Evolutionary conservation across 192 early-diverging fungal species (phyloP), one percentile per base, ranked within the genome.

Genomic region (Gigaspora rosea): DNA sequence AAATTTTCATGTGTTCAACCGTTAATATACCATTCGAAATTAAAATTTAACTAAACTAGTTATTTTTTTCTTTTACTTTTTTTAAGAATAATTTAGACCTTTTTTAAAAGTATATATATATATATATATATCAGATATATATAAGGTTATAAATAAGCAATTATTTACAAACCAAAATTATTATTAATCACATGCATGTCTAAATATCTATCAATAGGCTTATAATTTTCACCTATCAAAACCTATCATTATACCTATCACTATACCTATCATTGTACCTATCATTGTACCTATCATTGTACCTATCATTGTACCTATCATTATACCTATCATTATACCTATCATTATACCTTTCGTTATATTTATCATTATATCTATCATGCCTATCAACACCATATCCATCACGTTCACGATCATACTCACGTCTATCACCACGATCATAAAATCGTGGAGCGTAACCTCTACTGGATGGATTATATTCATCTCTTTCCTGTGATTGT

Each of bases 161-260:
- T 41, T 41, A 41, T 41, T 41, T 41, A 41, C 41, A 41, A 41
- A 41, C 41, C 41, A 41, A 41, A 6, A 41, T 41, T 41, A 41
- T 41, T 41, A 41, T 41, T 41, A 41, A 41, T 41, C 41, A 41
- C 2, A 41, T 7, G 2, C 41, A 41, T 41, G 41, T 41, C 7
- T 41, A 41, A 27, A 27, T 41, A 6, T 41, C 41, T 41, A 41
- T 41, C 27, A 27, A 0, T 27, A 27, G 27, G 41, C 7, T 7
- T 41, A 41, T 41, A 41, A 6, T 0, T 6, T 41, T 41, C 7
- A 41, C 41, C 41, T 41, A 41, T 61, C 54, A 20, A 27, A 18
- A 72, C 16, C 52, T 32, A 52, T 50, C 22, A 57, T 72, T 22
- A 36, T 72, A 56, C 3, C 70, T 50, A 69, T 69, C 52, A 13